phyloP scores from a whole-genome alignment of 495 filamentous ascomycete species.

The Aspergillus leporis region DNA sequence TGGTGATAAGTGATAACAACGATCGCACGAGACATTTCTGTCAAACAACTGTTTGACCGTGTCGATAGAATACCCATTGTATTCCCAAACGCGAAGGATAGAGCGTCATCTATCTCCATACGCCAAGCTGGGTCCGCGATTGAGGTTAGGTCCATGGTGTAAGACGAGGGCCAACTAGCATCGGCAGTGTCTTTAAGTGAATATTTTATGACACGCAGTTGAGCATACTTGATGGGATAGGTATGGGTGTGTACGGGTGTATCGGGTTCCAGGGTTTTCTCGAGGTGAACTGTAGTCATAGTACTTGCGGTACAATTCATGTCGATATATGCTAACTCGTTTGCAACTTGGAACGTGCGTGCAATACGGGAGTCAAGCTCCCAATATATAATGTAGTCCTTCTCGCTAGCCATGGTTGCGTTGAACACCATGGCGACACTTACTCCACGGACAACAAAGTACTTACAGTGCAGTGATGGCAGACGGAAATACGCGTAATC shows the following conservation, averaged over 20 bases:
- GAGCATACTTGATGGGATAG: not conserved
- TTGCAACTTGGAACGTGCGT: conserved; percentile 16
- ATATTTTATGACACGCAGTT: conserved; percentile 19
- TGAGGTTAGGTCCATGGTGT: not conserved
- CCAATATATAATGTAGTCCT: conserved; percentile 27
- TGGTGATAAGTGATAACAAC: conserved; percentile 15
- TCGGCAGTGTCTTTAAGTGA: not conserved
- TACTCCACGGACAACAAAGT: conserved; percentile 18
- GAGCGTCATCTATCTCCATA: not conserved
- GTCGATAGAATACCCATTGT: conserved; percentile 17
- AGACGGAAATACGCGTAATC: conserved; percentile 26
- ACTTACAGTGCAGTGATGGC: conserved; percentile 12
- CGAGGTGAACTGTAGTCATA: conserved; percentile 18
- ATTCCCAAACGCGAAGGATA: conserved; percentile 3
- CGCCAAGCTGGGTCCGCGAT: not conserved
- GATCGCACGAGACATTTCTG: not conserved
- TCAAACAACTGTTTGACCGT: not conserved
- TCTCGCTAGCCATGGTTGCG: not conserved
- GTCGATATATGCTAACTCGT: conserved; percentile 14
- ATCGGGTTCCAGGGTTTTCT: not conserved
- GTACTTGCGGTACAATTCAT: conserved; percentile 6
- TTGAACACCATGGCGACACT: conserved; percentile 23
- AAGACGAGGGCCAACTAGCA: not conserved
- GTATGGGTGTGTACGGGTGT: not conserved
- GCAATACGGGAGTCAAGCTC: conserved; percentile 17